Evolutionary conservation across 2,329 filamentous ascomycete genomes (phyloP).

Genomic region (Botryosphaeria dothidea): DNA sequence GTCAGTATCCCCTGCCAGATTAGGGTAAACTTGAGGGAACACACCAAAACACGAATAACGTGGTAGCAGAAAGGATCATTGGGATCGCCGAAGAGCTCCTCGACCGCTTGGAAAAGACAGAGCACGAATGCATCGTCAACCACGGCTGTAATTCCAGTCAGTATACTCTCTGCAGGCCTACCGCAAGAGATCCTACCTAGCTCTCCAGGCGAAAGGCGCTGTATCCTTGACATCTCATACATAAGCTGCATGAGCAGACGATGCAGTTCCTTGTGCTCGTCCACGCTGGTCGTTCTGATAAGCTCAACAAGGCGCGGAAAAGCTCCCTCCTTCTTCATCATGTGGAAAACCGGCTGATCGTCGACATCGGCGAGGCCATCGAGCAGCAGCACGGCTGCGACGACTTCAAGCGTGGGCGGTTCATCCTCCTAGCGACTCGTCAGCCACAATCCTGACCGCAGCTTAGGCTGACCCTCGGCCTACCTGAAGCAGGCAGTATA

Average conservation of each 20-base stretch:
- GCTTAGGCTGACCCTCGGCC: constrained; percentile 15
- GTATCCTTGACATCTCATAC: constrained; percentile 95
- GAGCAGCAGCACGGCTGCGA: constrained; percentile 80
- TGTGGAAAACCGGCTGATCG: constrained; percentile 71
- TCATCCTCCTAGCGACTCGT: constrained; percentile 74
- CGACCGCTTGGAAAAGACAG: constrained; percentile 83
- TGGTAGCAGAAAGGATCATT: constrained; percentile 95
- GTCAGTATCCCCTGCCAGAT: not conserved
- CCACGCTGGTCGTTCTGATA: constrained; percentile 63
- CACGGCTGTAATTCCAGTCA: constrained; percentile 38
- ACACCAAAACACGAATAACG: constrained; percentile 86
- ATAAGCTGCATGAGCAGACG: constrained; percentile 81
- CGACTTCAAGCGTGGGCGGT: constrained; percentile 73
- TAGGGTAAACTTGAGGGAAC: constrained; percentile 31
- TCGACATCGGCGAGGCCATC: constrained; percentile 78
- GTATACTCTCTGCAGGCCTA: not conserved
- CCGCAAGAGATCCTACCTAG: constrained; percentile 57
- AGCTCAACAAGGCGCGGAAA: constrained; percentile 84
- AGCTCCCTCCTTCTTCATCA: constrained; percentile 83
- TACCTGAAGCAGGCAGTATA: constrained; percentile 80
- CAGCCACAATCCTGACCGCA: not conserved
- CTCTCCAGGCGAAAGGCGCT: constrained; percentile 75
- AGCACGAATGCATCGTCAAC: constrained; percentile 78
- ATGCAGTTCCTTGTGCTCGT: constrained; percentile 72
- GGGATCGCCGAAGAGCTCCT: constrained; percentile 81